Conservation (phyloP, 257 asterid species). For the Solanum infundibuliforme region DNA sequence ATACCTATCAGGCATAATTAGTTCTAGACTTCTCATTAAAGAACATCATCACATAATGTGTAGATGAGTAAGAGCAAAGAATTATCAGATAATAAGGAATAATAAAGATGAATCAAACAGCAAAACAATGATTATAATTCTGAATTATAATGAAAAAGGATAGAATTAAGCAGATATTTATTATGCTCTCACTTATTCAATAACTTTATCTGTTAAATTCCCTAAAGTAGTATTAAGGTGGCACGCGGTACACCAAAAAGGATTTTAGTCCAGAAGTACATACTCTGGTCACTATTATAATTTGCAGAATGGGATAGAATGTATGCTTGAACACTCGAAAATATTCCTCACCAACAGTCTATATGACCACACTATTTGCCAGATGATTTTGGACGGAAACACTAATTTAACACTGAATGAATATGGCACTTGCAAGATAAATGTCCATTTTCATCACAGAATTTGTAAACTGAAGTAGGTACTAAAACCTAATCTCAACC, state of each 20-base stretch:
- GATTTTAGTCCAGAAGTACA: neutral
- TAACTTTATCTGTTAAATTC: neutral
- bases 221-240: neutral
- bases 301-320: neutral
- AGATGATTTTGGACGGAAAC: neutral
- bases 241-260: neutral
- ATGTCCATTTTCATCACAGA: neutral
- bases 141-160: neutral
- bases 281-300: neutral
- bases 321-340: neutral
- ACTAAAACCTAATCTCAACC: neutral
- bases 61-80: neutral
- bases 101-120: neutral
- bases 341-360: neutral
- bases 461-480: neutral
- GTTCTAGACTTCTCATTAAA: neutral
- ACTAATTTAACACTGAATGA: neutral
- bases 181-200: neutral
- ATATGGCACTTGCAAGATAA: neutral
- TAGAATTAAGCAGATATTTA: neutral
- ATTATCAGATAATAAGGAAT: neutral
- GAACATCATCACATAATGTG: neutral
- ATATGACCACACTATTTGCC: neutral
- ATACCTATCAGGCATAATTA: no score
- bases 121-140: neutral